Conservation (phyloP, 1,284 basidiomycete genomes). For the Caloboletus inedulis region DNA sequence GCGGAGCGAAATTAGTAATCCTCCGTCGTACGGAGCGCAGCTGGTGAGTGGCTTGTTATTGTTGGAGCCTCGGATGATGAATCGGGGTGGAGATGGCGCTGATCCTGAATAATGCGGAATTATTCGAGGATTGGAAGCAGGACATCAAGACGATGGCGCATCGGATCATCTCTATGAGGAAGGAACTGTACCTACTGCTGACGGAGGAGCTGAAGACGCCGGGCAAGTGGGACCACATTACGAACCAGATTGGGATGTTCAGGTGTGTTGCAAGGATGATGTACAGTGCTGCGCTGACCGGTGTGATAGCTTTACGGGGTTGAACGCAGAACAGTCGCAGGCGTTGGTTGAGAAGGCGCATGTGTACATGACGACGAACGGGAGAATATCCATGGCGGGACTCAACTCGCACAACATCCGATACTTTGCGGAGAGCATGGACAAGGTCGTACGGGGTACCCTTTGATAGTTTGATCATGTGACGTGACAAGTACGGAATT, state of each 20-base stretch:
- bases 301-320: conserved; percentile 69
- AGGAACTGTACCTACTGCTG: conserved; percentile 74
- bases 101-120: conserved; percentile 67
- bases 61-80: neutral
- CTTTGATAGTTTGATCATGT: conserved; percentile 36
- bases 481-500: conserved; percentile 5
- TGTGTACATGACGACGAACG: conserved; percentile 86
- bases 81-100: conserved; percentile 56
- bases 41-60: conserved; percentile 51
- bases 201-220: conserved; percentile 88
- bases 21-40: conserved; percentile 86
- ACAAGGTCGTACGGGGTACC: conserved; percentile 64
- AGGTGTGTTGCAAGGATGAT: conserved; percentile 48
- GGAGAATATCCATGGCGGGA: conserved; percentile 61
- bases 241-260: conserved; percentile 91
- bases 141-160: conserved; percentile 93
- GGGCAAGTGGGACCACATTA: conserved; percentile 88
- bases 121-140: conserved; percentile 85
- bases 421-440: conserved; percentile 75
- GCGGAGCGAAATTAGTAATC: conserved; percentile 92
- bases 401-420: conserved; percentile 72
- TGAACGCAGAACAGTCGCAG: conserved; percentile 67
- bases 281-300: conserved; percentile 6
- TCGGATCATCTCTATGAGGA: conserved; percentile 88
- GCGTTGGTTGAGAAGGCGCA: conserved; percentile 75